These are phyloP conservation scores for Penicillium brevicompactum DNA, from an alignment of 2,329 filamentous ascomycete genomes.

Conservation along the genomic window DNA sequence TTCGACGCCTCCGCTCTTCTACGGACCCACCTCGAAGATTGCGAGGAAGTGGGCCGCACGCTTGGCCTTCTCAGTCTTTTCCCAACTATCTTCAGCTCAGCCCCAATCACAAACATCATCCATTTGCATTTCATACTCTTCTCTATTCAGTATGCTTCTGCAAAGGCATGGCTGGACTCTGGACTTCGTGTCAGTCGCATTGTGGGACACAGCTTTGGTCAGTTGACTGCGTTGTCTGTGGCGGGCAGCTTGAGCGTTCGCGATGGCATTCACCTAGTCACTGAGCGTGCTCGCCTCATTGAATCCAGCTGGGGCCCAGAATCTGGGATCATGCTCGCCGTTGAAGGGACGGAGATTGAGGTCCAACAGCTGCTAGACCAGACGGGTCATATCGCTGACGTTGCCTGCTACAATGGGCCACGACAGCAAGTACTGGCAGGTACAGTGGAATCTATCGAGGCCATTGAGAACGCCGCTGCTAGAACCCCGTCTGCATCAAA, in stretches of 20 bases:
- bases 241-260: constrained; percentile 31
- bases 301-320: constrained; percentile 35
- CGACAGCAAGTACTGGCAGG: constrained; percentile 24
- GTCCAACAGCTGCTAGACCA: not conserved
- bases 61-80: constrained; percentile 28
- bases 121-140: constrained; percentile 42
- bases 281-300: constrained; percentile 35
- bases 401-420: constrained; percentile 30
- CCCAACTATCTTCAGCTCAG: constrained; percentile 31
- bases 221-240: constrained; percentile 38
- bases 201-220: constrained; percentile 43
- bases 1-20: constrained; percentile 25
- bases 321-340: constrained; percentile 35
- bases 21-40: constrained; percentile 34
- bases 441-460: constrained; percentile 1
- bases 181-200: constrained; percentile 36
- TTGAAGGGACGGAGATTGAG: constrained; percentile 28
- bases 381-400: constrained; percentile 7
- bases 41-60: constrained; percentile 28
- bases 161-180: constrained; percentile 41
- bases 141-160: constrained; percentile 41
- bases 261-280: constrained; percentile 34
- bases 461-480: constrained; percentile 8
- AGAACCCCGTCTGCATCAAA: constrained; percentile 3
- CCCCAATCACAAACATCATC: constrained; percentile 10